These are phyloP conservation scores for Calocera viscosa DNA, from an alignment of 768 basidiomycete species.

Conservation along the genomic window DNA sequence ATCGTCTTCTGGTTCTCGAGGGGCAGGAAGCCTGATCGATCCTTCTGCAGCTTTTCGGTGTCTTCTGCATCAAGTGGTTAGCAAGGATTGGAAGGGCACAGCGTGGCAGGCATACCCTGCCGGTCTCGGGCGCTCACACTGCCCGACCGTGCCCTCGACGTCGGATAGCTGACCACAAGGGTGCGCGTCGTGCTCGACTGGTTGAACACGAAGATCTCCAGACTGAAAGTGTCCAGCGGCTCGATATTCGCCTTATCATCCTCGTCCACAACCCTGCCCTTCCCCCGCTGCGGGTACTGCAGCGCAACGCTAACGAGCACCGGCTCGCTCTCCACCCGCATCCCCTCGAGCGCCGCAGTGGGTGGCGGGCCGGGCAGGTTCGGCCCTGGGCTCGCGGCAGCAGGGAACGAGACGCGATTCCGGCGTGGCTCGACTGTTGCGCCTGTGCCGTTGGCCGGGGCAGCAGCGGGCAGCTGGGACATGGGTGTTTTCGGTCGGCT, in stretches of 20 bases:
- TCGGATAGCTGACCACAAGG: constrained; percentile 61
- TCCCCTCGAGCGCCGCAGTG: constrained; percentile 30
- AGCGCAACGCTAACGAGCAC: constrained; percentile 60
- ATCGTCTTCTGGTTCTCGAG: constrained; percentile 67
- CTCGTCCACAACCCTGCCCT: constrained; percentile 4
- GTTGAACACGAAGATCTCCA: constrained; percentile 83
- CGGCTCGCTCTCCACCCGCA: constrained; percentile 37
- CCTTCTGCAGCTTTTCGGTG: not conserved
- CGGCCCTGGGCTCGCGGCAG: constrained; percentile 34
- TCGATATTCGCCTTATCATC: constrained; percentile 39
- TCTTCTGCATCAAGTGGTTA: not conserved
- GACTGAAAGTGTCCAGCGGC: constrained; percentile 59
- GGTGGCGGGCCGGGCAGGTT: constrained; percentile 33
- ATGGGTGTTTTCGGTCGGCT: constrained; percentile 33
- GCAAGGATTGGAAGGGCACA: not conserved
- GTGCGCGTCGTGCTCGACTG: constrained; percentile 60
- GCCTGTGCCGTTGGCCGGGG: constrained; percentile 37
- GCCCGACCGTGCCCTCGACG: constrained; percentile 4
- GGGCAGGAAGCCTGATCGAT: constrained; percentile 50
- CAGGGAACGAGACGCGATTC: constrained; percentile 31
- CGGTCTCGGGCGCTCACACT: not conserved
- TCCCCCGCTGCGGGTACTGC: constrained; percentile 20
- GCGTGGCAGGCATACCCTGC: not conserved
- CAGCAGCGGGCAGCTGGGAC: constrained; percentile 38
- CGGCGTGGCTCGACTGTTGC: constrained; percentile 53